Percentiles rank a stretch among this genome's conserved stretches.
Evolutionary conservation across 345 rosid genomes (phyloP).

Genomic region (Zanthoxylum bungeanum): DNA sequence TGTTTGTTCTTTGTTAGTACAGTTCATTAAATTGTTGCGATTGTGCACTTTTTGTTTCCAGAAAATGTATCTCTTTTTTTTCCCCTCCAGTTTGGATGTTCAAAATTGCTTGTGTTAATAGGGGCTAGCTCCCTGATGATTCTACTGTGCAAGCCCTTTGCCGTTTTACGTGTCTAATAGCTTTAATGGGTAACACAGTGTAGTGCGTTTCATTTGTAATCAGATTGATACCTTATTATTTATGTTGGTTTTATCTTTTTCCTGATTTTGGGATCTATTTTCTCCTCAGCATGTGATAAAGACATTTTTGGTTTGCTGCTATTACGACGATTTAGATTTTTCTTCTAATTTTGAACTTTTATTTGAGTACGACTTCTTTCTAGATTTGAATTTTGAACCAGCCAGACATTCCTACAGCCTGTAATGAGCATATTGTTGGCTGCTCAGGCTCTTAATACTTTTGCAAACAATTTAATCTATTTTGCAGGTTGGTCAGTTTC

Average conservation of each 20-base stretch:
- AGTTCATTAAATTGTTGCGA: neutral
- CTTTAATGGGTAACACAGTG: neutral
- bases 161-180: neutral
- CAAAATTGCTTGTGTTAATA: neutral
- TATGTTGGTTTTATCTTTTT: neutral
- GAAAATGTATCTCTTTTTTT: neutral
- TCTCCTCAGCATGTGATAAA: neutral
- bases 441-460: neutral
- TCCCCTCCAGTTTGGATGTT: neutral
- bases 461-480: conserved; percentile 7
- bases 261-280: neutral
- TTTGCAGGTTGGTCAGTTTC: conserved; percentile 29
- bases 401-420: neutral
- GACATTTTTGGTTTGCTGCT: neutral
- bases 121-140: neutral
- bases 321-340: neutral
- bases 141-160: neutral
- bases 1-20: neutral
- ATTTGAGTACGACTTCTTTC: neutral
- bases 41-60: neutral
- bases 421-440: conserved; percentile 13
- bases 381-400: neutral
- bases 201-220: neutral
- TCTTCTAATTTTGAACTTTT: neutral
- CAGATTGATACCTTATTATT: neutral